These are phyloP conservation scores for Ogataea thermomethanolica DNA, from an alignment of 805 yeast genomes.

Conservation along the genomic window DNA sequence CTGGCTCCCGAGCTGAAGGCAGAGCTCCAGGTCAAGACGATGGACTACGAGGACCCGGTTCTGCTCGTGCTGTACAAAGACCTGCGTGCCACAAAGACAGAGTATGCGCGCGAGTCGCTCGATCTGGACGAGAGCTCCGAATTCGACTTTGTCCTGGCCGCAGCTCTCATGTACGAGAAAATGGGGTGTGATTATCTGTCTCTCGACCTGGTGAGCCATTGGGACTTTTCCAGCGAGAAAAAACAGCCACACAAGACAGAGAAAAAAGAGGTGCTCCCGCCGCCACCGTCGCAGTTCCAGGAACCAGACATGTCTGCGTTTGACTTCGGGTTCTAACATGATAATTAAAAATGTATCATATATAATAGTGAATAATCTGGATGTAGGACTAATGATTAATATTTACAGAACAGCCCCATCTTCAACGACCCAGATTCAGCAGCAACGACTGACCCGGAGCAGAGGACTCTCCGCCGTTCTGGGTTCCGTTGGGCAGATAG, in stretches of 20 bases:
- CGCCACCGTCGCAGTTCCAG: constrained; percentile 54
- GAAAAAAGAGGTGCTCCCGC: constrained; percentile 29
- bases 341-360: not conserved
- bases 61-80: constrained; percentile 61
- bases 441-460: constrained; percentile 52
- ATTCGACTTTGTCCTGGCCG: constrained; percentile 56
- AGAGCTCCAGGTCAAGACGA: constrained; percentile 38
- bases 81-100: constrained; percentile 50
- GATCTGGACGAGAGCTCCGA: constrained; percentile 47
- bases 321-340: constrained; percentile 40
- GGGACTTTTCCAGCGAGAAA: constrained; percentile 49
- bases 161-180: constrained; percentile 64
- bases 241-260: not conserved
- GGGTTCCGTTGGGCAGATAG: constrained; percentile 64
- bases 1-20: constrained; percentile 28
- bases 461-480: constrained; percentile 36
- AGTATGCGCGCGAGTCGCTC: constrained; percentile 48
- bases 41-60: constrained; percentile 70
- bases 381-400: not conserved
- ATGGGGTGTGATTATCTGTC: constrained; percentile 92
- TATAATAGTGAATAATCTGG: too few species aligned
- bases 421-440: constrained; percentile 64
- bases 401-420: constrained; percentile 1
- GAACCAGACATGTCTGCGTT: constrained; percentile 80
- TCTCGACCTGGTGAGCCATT: constrained; percentile 55